Conservation (phyloP, 352 stramenopile species). For the Pythium vanterpoolii region DNA sequence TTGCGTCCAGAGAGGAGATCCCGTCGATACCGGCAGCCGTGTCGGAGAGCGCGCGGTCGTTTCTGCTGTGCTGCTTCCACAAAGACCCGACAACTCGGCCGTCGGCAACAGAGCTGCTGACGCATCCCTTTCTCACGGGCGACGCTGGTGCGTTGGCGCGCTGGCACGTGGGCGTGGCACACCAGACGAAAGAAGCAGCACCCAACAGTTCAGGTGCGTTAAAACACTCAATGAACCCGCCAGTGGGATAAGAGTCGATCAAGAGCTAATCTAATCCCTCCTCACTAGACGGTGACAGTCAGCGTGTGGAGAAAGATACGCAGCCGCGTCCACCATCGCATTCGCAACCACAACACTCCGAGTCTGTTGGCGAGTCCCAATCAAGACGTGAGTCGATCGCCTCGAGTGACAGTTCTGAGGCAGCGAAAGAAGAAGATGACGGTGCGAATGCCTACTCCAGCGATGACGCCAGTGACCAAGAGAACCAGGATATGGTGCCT, state of each 20-base stretch:
- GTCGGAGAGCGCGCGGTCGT: conserved; percentile 36
- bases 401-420: neutral
- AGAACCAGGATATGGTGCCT: neutral
- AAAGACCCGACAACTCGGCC: conserved; percentile 69
- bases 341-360: neutral
- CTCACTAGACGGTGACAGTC: neutral
- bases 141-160: neutral
- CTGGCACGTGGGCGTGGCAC: neutral
- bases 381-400: neutral
- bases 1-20: conserved; percentile 55
- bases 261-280: neutral
- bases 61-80: conserved; percentile 56
- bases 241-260: neutral
- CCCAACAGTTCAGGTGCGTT: neutral
- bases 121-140: conserved; percentile 41
- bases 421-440: neutral
- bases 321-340: neutral
- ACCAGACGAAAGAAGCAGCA: neutral
- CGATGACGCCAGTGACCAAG: neutral
- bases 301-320: neutral
- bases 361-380: neutral
- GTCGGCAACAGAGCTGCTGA: conserved; percentile 82
- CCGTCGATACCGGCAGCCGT: conserved; percentile 42
- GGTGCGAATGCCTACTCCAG: neutral
- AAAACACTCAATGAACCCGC: neutral